Evolutionary conservation across 2,329 filamentous ascomycete species (phyloP).

Genomic region (Fusarium newnesense): DNA sequence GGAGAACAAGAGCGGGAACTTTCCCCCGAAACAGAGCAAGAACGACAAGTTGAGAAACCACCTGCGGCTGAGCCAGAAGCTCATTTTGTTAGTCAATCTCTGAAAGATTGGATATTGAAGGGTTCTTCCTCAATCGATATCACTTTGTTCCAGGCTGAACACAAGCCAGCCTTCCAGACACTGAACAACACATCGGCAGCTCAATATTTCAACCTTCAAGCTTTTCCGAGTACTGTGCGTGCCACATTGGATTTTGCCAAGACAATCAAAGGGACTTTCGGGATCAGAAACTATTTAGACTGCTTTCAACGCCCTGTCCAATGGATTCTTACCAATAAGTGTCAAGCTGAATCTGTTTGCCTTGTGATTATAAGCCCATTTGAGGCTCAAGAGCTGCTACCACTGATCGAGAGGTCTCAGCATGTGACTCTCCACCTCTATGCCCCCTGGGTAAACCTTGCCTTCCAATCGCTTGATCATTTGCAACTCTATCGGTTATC

Average conservation of each 20-base stretch:
- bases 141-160: slow-evolving; percentile 4
- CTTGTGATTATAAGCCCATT: slow-evolving; percentile 61
- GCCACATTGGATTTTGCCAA: slow-evolving; percentile 36
- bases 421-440: slow-evolving; percentile 61
- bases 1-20: slow-evolving; percentile 79
- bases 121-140: slow-evolving; percentile 4
- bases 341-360: neutral
- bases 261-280: slow-evolving; percentile 5
- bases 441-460: slow-evolving; percentile 54
- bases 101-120: slow-evolving; percentile 43
- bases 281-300: slow-evolving; percentile 17
- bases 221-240: slow-evolving; percentile 24
- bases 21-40: slow-evolving; percentile 70
- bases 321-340: slow-evolving; percentile 31
- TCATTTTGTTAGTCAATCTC: slow-evolving; percentile 56
- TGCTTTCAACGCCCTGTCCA: slow-evolving; percentile 41
- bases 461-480: slow-evolving; percentile 25
- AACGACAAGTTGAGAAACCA: slow-evolving; percentile 65
- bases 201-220: slow-evolving; percentile 3
- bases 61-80: slow-evolving; percentile 43
- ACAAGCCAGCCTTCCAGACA: slow-evolving; percentile 32
- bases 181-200: slow-evolving; percentile 35
- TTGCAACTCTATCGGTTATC: slow-evolving; percentile 38
- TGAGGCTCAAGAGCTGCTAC: slow-evolving; percentile 67
- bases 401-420: slow-evolving; percentile 48